Conservation (phyloP, 2,329 filamentous ascomycete genomes). For the Acrodontium crateriforme region DNA sequence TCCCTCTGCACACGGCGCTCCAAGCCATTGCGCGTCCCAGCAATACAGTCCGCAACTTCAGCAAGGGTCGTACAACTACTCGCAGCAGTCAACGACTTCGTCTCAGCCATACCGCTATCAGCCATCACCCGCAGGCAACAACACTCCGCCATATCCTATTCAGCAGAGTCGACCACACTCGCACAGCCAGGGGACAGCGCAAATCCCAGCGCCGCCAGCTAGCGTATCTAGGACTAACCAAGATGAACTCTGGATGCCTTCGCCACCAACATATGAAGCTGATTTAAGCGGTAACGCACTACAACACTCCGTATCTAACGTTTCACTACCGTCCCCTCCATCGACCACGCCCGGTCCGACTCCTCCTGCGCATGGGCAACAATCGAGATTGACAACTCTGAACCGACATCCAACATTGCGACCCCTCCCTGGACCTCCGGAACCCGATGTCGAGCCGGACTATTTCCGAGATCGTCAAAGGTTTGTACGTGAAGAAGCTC, state of each 20-base stretch:
- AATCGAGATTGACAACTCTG: constrained; percentile 30
- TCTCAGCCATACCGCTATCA: constrained; percentile 11
- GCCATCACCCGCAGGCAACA: constrained; percentile 7
- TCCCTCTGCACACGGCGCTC: constrained; percentile 5
- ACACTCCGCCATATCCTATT: constrained; percentile 11
- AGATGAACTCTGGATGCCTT: constrained; percentile 14
- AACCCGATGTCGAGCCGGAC: constrained; percentile 25
- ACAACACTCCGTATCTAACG: constrained; percentile 7
- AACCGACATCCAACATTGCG: constrained; percentile 43
- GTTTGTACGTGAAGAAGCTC: constrained; percentile 9
- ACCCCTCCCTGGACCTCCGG: constrained; percentile 44
- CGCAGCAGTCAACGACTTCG: constrained; percentile 7
- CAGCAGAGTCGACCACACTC: constrained; percentile 10
- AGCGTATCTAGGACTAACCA: constrained; percentile 8
- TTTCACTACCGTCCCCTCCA: constrained; percentile 25
- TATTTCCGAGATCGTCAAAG: constrained; percentile 22
- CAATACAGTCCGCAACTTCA: constrained; percentile 14
- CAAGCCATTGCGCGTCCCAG: constrained; percentile 5
- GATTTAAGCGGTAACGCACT: constrained; percentile 14
- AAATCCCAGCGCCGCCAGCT: constrained; percentile 5
- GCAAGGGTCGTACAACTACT: constrained; percentile 7
- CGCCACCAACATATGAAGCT: constrained; percentile 15
- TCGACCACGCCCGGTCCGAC: constrained; percentile 38
- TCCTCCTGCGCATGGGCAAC: constrained; percentile 27
- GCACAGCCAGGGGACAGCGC: constrained; percentile 8